Percentiles rank a stretch among this genome's conserved stretches.
phyloP scores from a whole-genome alignment of 2,329 filamentous ascomycete genomes.

The Xylariaceae sp. region DNA sequence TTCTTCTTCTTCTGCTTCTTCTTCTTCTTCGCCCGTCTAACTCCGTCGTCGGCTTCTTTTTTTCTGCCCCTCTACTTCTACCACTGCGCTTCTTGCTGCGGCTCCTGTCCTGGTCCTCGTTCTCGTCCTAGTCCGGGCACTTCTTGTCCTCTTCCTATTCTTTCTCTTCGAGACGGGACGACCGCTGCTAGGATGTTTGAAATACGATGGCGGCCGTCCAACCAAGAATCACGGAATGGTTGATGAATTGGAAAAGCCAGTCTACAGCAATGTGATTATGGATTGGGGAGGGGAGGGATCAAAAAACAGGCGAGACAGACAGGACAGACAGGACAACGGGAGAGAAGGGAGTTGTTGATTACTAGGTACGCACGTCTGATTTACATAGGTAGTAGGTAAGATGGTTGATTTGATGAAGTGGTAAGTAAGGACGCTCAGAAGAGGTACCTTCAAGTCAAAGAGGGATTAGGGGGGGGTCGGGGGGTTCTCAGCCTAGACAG shows the following conservation, averaged over 20 bases:
- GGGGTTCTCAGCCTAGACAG: not conserved
- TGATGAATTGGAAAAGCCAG: conserved; percentile 3
- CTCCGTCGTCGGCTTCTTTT: not conserved
- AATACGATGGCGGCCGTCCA: conserved; percentile 2
- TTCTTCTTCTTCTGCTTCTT: not conserved
- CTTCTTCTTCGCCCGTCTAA: not conserved
- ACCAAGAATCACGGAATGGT: conserved; percentile 2
- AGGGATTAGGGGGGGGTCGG: not conserved
- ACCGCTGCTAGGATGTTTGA: not conserved
- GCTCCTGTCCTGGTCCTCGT: not conserved
- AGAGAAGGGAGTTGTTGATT: conserved; percentile 12
- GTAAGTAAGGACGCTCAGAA: not conserved
- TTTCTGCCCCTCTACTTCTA: not conserved
- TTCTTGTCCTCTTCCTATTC: not conserved
- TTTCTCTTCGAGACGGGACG: not conserved
- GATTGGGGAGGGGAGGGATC: not conserved
- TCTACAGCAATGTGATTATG: conserved; percentile 1
- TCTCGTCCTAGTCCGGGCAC: not conserved
- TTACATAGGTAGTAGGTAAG: conserved; percentile 1
- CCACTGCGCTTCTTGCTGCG: not conserved
- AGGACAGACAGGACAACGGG: conserved; percentile 8
- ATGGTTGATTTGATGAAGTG: not conserved
- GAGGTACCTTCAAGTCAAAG: not conserved
- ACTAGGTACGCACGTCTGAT: not conserved
- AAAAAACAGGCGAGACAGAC: not conserved